phyloP scores from a whole-genome alignment of 2,329 filamentous ascomycete genomes.

The Fusarium ambrosium region DNA sequence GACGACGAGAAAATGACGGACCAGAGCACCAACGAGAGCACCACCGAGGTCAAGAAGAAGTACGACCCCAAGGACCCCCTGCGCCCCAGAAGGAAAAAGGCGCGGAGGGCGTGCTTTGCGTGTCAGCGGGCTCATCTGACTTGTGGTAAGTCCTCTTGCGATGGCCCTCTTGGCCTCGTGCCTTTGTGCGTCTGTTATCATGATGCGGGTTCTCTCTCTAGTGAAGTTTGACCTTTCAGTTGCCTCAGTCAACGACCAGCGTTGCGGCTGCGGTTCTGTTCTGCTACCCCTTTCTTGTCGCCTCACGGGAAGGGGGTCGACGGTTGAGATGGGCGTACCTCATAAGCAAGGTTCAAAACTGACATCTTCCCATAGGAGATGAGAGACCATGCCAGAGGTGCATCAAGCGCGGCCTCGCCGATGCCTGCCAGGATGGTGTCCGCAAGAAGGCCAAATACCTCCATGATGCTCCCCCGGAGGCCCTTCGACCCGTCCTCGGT shows the following conservation, averaged over 20 bases:
- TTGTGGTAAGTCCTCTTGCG: slow-evolving; percentile 81
- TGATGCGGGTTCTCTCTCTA: slow-evolving; percentile 7
- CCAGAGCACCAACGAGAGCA: slow-evolving; percentile 61
- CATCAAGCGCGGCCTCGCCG: slow-evolving; percentile 91
- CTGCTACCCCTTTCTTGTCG: background rate
- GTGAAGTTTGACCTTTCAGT: slow-evolving; percentile 31
- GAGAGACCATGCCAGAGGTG: slow-evolving; percentile 94
- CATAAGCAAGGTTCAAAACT: slow-evolving; percentile 28
- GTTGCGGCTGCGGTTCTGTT: slow-evolving; percentile 11
- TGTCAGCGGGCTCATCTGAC: slow-evolving; percentile 98
- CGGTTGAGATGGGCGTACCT: slow-evolving; percentile 13
- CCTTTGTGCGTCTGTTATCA: slow-evolving; percentile 12
- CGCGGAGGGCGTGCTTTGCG: slow-evolving; percentile 92
- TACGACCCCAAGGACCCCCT: slow-evolving; percentile 89
- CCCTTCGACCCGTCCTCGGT: slow-evolving; percentile 86
- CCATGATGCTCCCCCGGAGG: slow-evolving; percentile 92
- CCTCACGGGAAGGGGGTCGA: slow-evolving; percentile 1
- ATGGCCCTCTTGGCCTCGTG: slow-evolving; percentile 8
- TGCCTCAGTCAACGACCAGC: slow-evolving; percentile 5
- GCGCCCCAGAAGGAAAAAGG: slow-evolving; percentile 94
- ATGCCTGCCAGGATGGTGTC: slow-evolving; percentile 94
- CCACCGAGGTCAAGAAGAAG: slow-evolving; percentile 73
- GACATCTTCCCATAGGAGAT: slow-evolving; percentile 74
- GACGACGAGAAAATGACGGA: slow-evolving; percentile 68
- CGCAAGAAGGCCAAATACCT: slow-evolving; percentile 99